Evolutionary conservation across 2,329 filamentous ascomycete genomes (phyloP), one percentile per base, ranked within the genome.

Genomic region (Neonectria punicea): DNA sequence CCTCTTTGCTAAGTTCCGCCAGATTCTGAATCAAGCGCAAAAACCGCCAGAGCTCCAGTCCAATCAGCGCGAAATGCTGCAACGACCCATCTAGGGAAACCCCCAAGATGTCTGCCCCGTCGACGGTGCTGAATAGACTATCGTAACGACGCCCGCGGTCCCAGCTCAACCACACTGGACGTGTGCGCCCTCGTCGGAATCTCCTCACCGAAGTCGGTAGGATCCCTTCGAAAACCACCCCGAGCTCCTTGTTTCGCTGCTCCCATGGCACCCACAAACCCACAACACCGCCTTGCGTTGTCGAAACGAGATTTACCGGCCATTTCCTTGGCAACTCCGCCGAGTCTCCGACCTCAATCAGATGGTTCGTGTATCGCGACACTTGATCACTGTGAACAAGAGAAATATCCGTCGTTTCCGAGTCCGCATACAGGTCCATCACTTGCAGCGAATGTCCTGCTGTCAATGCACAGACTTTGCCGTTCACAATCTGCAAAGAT

Each of bases 1-100:
- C 77, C 4, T 74, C 68, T 7, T 77, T 73, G 28, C 84, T 85
- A 28, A 79, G 76, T 51, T 84, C 77, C 30, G 87, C 89, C 53
- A 97, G 76, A 63, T 91, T 90, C 73, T 97, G 90, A 1, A 98
- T 75, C 67, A 95, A 89, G 62, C 86, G 85, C 5, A 98, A 83
- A 4, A 97, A 82, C 7, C 85, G 84, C 87, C 91, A 92, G 8
- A 90, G 85, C 2, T 86, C 78, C 18, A 85, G 73, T 10, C 84
- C 81, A 1, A 98, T 80, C 14, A 94, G 80, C 1, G 86, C 86
- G 71, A 98, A 91, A 61, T 91, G 87, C 67, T 88, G 87, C 25
- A 94, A 73, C 0, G 90, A 88, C 1, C 93, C 93, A 72, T 93
- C 89, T 36, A 93, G 84, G 7, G 87, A 87, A 7, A 90, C 82